Conservation (phyloP, 768 basidiomycete species). For the Lentinus brumalis region DNA sequence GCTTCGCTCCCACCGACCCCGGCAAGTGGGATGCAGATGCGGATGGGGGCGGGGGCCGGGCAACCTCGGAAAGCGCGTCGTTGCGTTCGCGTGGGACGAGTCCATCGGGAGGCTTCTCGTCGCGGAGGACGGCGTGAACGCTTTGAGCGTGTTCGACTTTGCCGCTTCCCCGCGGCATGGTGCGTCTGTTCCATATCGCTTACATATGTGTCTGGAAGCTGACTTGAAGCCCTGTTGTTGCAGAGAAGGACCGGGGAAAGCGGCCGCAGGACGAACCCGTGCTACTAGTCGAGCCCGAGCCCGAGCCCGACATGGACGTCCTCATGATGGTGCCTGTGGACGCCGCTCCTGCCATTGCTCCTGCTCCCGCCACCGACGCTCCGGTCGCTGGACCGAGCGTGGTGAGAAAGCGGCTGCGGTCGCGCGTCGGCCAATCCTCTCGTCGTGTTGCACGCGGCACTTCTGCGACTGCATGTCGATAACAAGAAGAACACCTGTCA, state of each 20-base stretch:
- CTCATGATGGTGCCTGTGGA: no score
- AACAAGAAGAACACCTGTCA: no score
- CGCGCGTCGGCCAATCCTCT: no score
- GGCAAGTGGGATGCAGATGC: no score
- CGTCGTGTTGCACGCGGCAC: no score
- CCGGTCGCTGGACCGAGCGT: no score
- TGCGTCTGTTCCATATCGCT: constrained; percentile 16
- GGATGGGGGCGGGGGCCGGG: constrained; percentile 1
- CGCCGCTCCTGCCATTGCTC: neutral
- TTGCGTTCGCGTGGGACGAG: constrained; percentile 68
- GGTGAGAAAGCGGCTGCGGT: no score
- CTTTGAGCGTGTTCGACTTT: constrained; percentile 53
- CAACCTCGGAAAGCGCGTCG: constrained; percentile 31
- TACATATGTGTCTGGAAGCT: no score
- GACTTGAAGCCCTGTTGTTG: no score
- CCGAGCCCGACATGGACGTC: neutral
- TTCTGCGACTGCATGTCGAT: no score
- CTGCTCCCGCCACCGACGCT: neutral
- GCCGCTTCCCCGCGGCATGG: constrained; percentile 39
- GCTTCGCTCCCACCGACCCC: neutral
- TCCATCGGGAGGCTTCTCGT: constrained; percentile 60
- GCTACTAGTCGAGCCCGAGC: neutral
- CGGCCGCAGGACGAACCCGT: no score
- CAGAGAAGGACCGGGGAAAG: no score
- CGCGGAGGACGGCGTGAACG: constrained; percentile 41